phyloP scores from a whole-genome alignment of 2,329 filamentous ascomycete species.

The Raffaelea albimanens region DNA sequence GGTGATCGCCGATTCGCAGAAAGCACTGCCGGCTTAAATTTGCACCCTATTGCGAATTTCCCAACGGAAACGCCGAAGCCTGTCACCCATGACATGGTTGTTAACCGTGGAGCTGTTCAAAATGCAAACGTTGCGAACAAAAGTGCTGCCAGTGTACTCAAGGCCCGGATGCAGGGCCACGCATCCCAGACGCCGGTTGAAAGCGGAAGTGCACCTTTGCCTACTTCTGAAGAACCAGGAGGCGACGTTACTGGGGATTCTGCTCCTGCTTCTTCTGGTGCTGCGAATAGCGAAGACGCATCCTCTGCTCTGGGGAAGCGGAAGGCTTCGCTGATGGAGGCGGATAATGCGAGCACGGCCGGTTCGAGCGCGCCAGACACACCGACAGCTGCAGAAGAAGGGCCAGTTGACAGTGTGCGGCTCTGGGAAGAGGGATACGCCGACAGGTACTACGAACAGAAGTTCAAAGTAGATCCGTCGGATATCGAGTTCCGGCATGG shows the following conservation, averaged over 20 bases:
- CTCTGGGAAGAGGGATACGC: conserved; percentile 95
- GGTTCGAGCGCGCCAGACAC: conserved; percentile 37
- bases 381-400: conserved; percentile 45
- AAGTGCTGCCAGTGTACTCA: conserved; percentile 82
- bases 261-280: not conserved
- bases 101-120: conserved; percentile 58
- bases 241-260: not conserved
- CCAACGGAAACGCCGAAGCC: conserved; percentile 43
- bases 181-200: conserved; percentile 16
- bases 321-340: conserved; percentile 64
- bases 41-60: conserved; percentile 35
- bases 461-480: conserved; percentile 75
- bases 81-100: conserved; percentile 80
- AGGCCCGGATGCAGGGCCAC: conserved; percentile 60
- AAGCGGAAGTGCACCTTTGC: not conserved
- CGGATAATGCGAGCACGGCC: conserved; percentile 50
- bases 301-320: conserved; percentile 46
- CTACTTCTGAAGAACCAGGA: not conserved
- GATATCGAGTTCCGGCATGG: conserved; percentile 81
- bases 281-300: conserved; percentile 10
- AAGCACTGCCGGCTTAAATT: conserved; percentile 11
- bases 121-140: conserved; percentile 81
- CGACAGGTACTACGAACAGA: conserved; percentile 94
- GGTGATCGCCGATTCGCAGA: conserved; percentile 13
- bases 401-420: conserved; percentile 69